These are phyloP conservation scores for Ceriops tagal DNA, from an alignment of 345 rosid species.

Conservation along the genomic window DNA sequence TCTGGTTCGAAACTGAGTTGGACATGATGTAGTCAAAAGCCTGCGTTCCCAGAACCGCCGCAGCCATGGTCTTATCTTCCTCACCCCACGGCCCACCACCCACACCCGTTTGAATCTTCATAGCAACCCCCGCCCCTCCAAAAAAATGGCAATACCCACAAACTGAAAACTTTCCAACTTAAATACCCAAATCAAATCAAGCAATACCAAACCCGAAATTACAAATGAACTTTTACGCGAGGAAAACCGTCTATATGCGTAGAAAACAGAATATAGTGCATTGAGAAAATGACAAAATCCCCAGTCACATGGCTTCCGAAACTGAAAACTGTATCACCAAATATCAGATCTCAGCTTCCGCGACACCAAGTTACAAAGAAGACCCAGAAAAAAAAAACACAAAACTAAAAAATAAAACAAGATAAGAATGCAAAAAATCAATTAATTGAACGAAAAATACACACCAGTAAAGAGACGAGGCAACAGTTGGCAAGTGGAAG, in stretches of 20 bases:
- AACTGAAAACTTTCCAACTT: neutral
- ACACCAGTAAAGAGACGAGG: constrained; percentile 31
- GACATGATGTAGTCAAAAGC: constrained; percentile 74
- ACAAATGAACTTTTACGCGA: too few relatives aligned
- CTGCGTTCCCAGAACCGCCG: constrained; percentile 66
- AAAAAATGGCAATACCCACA: constrained; percentile 1
- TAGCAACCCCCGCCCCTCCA: constrained; percentile 16
- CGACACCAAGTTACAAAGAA: constrained; percentile 17
- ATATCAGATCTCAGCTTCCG: constrained; percentile 47
- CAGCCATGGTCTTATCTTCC: constrained; percentile 63
- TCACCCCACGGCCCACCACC: constrained; percentile 65
- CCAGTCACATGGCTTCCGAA: constrained; percentile 10
- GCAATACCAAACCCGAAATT: constrained; percentile 9
- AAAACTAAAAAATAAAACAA: constrained; percentile 12
- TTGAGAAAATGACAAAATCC: constrained; percentile 11
- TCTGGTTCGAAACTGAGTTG: constrained; percentile 65
- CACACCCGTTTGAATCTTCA: constrained; percentile 56
- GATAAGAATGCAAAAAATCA: constrained; percentile 11
- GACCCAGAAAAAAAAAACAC: constrained; percentile 16
- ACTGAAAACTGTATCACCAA: constrained; percentile 11
- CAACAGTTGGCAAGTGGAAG: constrained; percentile 16
- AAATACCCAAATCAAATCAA: constrained; percentile 26
- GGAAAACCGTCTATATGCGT: neutral
- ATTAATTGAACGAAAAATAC: constrained; percentile 22
- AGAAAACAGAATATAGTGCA: constrained; percentile 22